Percentiles rank a stretch among this genome's conserved stretches.
phyloP scores from a whole-genome alignment of 305 asterid genomes.

The Lippia alba region DNA sequence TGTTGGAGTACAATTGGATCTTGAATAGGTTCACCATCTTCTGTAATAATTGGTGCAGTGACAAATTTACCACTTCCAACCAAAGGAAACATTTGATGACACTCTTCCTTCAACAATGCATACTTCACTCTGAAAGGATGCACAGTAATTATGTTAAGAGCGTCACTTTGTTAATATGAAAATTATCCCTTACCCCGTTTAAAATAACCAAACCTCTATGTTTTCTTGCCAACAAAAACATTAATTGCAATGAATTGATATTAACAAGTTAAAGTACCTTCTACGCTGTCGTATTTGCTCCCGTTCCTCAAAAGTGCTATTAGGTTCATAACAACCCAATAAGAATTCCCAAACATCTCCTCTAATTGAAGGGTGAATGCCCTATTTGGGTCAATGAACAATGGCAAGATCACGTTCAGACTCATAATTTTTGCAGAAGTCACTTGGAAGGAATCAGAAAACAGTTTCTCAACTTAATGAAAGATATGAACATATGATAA shows the following conservation, averaged over 20 bases:
- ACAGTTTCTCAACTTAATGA: constrained; percentile 5
- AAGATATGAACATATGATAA: constrained; percentile 21
- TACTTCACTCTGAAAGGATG: constrained; percentile 64
- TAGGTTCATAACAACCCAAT: constrained; percentile 86
- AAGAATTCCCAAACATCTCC: constrained; percentile 97
- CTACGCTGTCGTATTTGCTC: constrained; percentile 65
- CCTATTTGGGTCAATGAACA: constrained; percentile 50
- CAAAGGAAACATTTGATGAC: constrained; percentile 76
- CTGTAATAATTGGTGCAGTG: constrained; percentile 85
- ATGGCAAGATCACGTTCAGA: constrained; percentile 30
- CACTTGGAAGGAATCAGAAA: constrained; percentile 22
- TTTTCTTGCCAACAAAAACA: constrained; percentile 2
- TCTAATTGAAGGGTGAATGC: constrained; percentile 91
- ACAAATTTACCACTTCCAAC: constrained; percentile 80
- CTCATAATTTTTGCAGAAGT: constrained; percentile 25
- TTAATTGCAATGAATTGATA: constrained; percentile 4
- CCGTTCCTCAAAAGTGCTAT: constrained; percentile 85
- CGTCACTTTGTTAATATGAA: constrained; percentile 22
- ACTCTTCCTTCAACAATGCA: constrained; percentile 71
- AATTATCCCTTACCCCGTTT: not conserved
- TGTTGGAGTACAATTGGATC: constrained; percentile 86
- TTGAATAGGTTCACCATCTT: constrained; percentile 70
- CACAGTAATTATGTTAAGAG: constrained; percentile 26
- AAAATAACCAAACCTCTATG: not conserved
- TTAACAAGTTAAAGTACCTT: constrained; percentile 53